Evolutionary conservation across 2,329 filamentous ascomycete genomes (phyloP), one percentile per base, ranked within the genome.

Genomic region (Macroventuria anomochaeta): DNA sequence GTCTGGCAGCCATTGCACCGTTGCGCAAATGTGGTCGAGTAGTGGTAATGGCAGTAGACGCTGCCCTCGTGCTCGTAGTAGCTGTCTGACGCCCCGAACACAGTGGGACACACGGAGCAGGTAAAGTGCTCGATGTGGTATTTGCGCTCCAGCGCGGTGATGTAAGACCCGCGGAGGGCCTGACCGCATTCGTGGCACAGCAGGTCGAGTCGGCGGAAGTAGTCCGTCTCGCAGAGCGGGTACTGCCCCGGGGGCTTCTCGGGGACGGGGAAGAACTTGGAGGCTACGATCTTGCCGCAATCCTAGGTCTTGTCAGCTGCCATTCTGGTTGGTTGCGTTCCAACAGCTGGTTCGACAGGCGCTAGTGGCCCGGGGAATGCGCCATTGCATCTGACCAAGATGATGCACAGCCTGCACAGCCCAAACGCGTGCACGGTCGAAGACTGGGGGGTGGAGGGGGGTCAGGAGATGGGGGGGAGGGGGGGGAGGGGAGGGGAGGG

Each of bases 61-160:
- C 91, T 89, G 61, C 91, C 89, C 68, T 97, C 93, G 70, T 99
- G 95, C 76, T 99, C 95, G 76, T 99, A 99, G 76, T 99, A 99
- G 74, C 93, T 97, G 79, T 99, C 95, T 69, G 96, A 91, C 6
- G 95, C 95, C 44, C 95, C 95, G 72, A 99, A 99, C n/a, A 97
- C 89, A 1, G 95, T 97, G 4, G 93, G 90, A 72, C 95, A 99
- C 26, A 97, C 87, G 10, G 93, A 97, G 77, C 95, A 99, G 31
- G 95, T 99, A 71, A 99, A 99, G 77, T 99, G 95, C 75, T 97
- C 93, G 63, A 99, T 96, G 76, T 95, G 71, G 48, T 99, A 99
- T 79, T 99, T 99, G 68, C 91, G 90, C 65, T 99, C 95, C 47
- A 99, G 83, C 3, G 95, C 95, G 13, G 95, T 99, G 70, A 99